Conservation (phyloP, 345 rosid genomes). For the Hevea brasiliensis region DNA sequence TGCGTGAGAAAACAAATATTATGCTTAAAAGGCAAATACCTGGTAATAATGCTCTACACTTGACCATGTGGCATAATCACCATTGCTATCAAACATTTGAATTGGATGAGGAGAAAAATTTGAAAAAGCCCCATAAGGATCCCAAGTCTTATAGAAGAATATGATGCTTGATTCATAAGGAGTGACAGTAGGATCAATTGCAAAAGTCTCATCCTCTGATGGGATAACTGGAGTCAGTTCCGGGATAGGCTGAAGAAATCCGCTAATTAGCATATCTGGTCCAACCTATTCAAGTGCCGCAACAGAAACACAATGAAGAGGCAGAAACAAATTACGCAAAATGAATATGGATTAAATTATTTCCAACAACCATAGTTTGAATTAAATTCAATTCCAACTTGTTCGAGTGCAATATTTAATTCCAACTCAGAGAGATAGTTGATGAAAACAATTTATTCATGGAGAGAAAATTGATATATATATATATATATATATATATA, state of each 20-base stretch:
- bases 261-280: constrained; percentile 89
- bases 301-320: constrained; percentile 3
- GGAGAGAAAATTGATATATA: too few species aligned
- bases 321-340: background rate
- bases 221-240: constrained; percentile 78
- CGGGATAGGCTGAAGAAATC: constrained; percentile 91
- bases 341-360: background rate
- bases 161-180: constrained; percentile 73
- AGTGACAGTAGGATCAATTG: constrained; percentile 74
- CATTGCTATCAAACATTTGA: constrained; percentile 56
- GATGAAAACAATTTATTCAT: too few species aligned
- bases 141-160: constrained; percentile 94
- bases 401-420: too few species aligned
- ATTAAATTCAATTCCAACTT: too few species aligned
- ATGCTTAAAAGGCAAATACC: constrained; percentile 41
- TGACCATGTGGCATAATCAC: constrained; percentile 64
- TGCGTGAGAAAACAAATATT: constrained; percentile 1
- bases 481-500: too few species aligned
- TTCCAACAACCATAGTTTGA: too few species aligned
- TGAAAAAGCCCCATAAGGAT: constrained; percentile 88
- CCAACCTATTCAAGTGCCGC: constrained; percentile 60
- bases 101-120: constrained; percentile 89
- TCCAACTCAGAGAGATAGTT: background rate
- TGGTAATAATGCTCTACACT: constrained; percentile 88
- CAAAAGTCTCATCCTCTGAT: constrained; percentile 73